These are phyloP conservation scores for Hyparrhenia diplandra DNA, from an alignment of 176 grass and related monocot genomes.

Conservation along the genomic window DNA sequence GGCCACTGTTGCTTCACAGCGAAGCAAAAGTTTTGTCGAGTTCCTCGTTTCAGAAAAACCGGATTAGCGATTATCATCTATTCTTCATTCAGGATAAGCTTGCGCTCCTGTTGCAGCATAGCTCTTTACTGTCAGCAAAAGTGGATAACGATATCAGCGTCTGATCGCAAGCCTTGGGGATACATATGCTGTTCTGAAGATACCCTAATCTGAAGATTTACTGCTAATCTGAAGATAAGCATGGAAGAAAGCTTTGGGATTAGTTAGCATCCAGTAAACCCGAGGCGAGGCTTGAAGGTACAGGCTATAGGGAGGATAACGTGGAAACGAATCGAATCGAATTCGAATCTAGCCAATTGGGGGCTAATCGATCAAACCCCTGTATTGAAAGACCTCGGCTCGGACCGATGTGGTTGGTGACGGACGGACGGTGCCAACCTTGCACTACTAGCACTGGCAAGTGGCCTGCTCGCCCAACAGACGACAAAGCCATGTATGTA, in stretches of 20 bases:
- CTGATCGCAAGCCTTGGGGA: too few species aligned
- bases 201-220: too few species aligned
- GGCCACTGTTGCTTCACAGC: conserved; percentile 48
- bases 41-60: conserved; percentile 10
- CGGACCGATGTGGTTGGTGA: background rate
- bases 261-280: background rate
- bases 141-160: background rate
- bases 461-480: background rate
- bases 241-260: background rate
- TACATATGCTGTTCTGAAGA: background rate
- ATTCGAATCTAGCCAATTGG: background rate
- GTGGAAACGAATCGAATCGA: background rate
- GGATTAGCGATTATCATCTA: background rate
- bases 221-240: background rate
- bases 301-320: background rate
- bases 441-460: background rate
- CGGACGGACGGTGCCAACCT: background rate
- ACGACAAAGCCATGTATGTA: conserved; percentile 9
- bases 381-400: background rate
- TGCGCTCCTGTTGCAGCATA: conserved; percentile 5
- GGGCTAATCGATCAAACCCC: background rate
- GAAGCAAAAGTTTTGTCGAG: conserved; percentile 20
- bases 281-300: background rate
- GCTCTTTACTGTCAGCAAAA: conserved; percentile 21
- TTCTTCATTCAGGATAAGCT: conserved; percentile 8